These are phyloP conservation scores for Fusarium pseudograminearum DNA, from an alignment of 2,329 filamentous ascomycete genomes.

Conservation along the genomic window DNA sequence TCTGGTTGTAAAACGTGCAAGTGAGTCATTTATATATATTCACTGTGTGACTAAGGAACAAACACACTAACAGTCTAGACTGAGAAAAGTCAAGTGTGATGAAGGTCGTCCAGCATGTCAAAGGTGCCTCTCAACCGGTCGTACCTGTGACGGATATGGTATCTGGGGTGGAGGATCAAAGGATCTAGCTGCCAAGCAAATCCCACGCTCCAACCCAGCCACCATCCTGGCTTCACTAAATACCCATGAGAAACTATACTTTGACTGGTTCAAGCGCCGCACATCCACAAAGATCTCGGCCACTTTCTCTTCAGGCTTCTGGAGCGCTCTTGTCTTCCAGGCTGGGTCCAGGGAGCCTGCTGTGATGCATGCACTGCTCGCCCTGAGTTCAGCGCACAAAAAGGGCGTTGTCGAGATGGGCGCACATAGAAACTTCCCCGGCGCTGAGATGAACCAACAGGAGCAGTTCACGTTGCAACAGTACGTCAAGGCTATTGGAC, in stretches of 20 bases:
- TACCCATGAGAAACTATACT: slow-evolving; percentile 26
- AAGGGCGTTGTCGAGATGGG: slow-evolving; percentile 17
- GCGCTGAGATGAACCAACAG: slow-evolving; percentile 16
- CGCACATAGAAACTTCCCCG: slow-evolving; percentile 1
- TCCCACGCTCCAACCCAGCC: neutral
- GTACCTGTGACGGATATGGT: slow-evolving; percentile 38
- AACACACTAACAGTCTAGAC: neutral
- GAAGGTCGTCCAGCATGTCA: slow-evolving; percentile 35
- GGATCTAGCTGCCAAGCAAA: slow-evolving; percentile 3
- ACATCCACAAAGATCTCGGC: slow-evolving; percentile 54
- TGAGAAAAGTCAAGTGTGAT: slow-evolving; percentile 41
- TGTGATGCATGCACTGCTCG: slow-evolving; percentile 56
- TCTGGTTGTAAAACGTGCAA: slow-evolving; percentile 41
- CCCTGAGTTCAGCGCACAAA: slow-evolving; percentile 54
- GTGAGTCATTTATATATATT: slow-evolving; percentile 17
- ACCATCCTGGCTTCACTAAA: slow-evolving; percentile 12
- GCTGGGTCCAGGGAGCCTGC: slow-evolving; percentile 53
- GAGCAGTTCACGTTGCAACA: slow-evolving; percentile 49
- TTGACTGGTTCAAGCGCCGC: slow-evolving; percentile 52
- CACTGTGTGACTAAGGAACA: neutral
- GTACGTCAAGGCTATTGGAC: slow-evolving; percentile 54
- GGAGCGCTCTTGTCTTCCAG: slow-evolving; percentile 55
- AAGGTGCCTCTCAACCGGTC: slow-evolving; percentile 37
- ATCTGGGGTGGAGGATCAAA: slow-evolving; percentile 38
- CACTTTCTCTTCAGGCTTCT: slow-evolving; percentile 54